Evolutionary conservation across 495 filamentous ascomycete species (phyloP), one percentile per base, ranked within the genome.

Genomic region (Tuber magnatum): DNA sequence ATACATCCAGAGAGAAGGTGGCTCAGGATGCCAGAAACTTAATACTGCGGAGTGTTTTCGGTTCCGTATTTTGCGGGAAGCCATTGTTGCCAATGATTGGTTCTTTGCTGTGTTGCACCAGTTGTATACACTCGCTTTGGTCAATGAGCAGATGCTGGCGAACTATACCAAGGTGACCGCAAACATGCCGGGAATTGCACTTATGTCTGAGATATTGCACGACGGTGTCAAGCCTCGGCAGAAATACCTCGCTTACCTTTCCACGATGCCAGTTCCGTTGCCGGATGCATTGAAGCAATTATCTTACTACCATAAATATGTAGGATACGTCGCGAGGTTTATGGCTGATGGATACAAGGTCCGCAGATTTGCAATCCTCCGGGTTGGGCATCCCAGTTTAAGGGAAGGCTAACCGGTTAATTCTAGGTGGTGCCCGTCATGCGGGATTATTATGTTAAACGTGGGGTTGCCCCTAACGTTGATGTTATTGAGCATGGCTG

Each of bases 1-100:
- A 42, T 79, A 72, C 38, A 79, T 79, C 24, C 73, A 79, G 65
- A 79, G 76, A 32, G 77, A 79, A 48, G 77, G 76, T 35, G 77
- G 77, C 4, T 41, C 72, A 68, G 77, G 77, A 39, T 68, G 74
- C 14, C 77, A 73, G 24, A 71, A 75, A 65, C 73, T 79, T 72
- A 79, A 79, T 43, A 72, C 77, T 20, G 77, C 78, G 9, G 77
- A 79, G 71, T 75, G 77, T 79, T 79, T 79, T 39, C 73, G 77
- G n/a, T 79, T 79, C 20, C 72, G 70, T 72, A 68, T 79, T 61
- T 61, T 79, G n/a, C 77, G 77, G 44, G 77, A 79, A 68, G 77
- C 77, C 4, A 70, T 79, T 28, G 70, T 68, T 48, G 75, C 78
- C 32, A 71, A 79, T 40, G 77, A 79, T 56, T 79, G 77, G 77